These are phyloP conservation scores for Gentiana straminea DNA, from an alignment of 257 asterid species.

Conservation along the genomic window DNA sequence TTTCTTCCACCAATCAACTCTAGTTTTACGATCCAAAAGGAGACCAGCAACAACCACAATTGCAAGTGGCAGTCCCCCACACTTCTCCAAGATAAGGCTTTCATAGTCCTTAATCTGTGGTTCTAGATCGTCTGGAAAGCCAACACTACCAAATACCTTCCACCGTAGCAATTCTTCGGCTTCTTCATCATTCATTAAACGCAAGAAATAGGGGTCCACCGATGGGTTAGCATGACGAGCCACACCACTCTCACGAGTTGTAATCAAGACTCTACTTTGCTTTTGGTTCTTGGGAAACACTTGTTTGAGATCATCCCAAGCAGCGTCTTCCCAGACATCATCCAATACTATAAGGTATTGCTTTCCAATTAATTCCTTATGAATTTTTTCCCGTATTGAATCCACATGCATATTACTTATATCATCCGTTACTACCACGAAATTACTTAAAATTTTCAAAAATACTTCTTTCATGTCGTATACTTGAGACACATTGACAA, in stretches of 20 bases:
- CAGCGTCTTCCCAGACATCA: constrained; percentile 10
- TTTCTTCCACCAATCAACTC: constrained; percentile 10
- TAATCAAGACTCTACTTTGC: constrained; percentile 14
- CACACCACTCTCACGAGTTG: constrained; percentile 8
- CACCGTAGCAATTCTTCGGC: constrained; percentile 9
- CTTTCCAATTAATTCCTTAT: not conserved
- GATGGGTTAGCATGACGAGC: not conserved
- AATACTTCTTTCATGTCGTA: constrained; percentile 15
- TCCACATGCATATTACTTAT: not conserved
- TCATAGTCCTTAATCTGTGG: not conserved
- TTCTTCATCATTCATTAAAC: not conserved
- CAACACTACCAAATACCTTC: constrained; percentile 8
- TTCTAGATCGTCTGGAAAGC: constrained; percentile 1
- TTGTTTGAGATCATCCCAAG: constrained; percentile 5
- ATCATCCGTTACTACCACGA: not conserved
- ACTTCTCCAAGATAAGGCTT: not conserved
- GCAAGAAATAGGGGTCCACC: constrained; percentile 1
- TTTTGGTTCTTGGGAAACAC: constrained; percentile 8
- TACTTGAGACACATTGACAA: constrained; percentile 15
- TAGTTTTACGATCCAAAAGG: constrained; percentile 2
- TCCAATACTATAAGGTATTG: constrained; percentile 13
- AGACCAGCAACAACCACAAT: constrained; percentile 25
- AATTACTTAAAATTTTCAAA: constrained; percentile 2
- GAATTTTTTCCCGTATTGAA: not conserved
- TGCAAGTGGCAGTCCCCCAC: constrained; percentile 10